phyloP scores from a whole-genome alignment of 352 stramenopile genomes.

The Phytophthora kernoviae region DNA sequence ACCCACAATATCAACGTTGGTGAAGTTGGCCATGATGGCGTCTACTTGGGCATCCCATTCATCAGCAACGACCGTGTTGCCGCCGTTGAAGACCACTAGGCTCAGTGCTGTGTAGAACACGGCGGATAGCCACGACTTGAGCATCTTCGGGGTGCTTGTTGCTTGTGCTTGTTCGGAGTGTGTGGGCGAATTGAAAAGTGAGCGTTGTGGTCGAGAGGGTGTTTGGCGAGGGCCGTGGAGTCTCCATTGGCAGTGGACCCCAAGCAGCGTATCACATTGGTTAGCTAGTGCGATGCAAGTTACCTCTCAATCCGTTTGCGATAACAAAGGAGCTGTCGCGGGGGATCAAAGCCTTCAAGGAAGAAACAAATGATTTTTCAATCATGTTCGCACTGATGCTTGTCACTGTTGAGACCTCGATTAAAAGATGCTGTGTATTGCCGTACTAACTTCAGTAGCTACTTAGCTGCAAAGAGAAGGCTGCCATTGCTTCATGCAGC shows the following conservation, averaged over 20 bases:
- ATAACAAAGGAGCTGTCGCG: slow-evolving; percentile 2
- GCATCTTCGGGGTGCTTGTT: slow-evolving; percentile 23
- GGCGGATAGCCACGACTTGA: slow-evolving; percentile 26
- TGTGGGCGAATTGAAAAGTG: slow-evolving; percentile 29
- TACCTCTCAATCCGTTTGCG: neutral
- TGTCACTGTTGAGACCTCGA: neutral
- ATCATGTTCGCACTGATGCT: too few relatives aligned
- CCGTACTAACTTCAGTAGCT: neutral
- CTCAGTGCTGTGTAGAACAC: slow-evolving; percentile 22
- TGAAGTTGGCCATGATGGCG: slow-evolving; percentile 32
- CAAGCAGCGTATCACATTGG: neutral
- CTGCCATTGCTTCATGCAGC: too few relatives aligned
- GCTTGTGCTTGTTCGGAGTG: slow-evolving; percentile 47
- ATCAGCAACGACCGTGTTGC: slow-evolving; percentile 10
- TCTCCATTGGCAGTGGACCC: slow-evolving; percentile 20
- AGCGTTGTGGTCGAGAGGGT: slow-evolving; percentile 76
- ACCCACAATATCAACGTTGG: slow-evolving; percentile 50
- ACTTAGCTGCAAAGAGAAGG: too few relatives aligned
- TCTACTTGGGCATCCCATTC: slow-evolving; percentile 28
- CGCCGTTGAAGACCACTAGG: slow-evolving; percentile 14
- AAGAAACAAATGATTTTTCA: slow-evolving; percentile 17
- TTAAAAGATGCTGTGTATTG: slow-evolving; percentile 3
- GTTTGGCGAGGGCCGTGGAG: slow-evolving; percentile 76
- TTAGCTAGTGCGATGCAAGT: neutral
- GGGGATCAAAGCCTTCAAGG: slow-evolving; percentile 11